Percentiles rank a stretch among this genome's conserved stretches.
These are phyloP conservation scores for Megacollybia marginata DNA, from an alignment of 768 basidiomycete species.

Conservation along the genomic window DNA sequence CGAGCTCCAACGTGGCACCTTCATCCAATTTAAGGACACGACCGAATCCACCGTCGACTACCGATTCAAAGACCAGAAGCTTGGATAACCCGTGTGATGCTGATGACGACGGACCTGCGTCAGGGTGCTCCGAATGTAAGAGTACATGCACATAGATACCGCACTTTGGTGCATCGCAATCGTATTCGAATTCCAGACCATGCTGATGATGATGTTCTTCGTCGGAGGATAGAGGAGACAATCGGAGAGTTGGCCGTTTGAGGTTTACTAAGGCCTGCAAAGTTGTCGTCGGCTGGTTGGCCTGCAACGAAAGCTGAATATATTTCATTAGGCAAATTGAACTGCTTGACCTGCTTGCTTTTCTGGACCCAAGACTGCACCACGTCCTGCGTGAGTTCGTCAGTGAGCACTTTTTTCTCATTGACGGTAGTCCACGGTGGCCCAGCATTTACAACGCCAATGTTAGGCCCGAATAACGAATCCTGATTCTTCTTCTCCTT, in stretches of 20 bases:
- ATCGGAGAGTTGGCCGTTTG: conserved; percentile 79
- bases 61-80: conserved; percentile 52
- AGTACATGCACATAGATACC: conserved; percentile 73
- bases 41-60: conserved; percentile 80
- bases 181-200: conserved; percentile 86
- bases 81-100: conserved; percentile 31
- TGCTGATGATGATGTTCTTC: conserved; percentile 53
- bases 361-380: conserved; percentile 82
- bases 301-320: conserved; percentile 28
- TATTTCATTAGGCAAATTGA: not conserved
- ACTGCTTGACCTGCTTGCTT: conserved; percentile 64
- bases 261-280: conserved; percentile 92
- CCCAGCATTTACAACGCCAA: conserved; percentile 64
- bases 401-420: conserved; percentile 57
- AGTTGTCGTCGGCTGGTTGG: conserved; percentile 82
- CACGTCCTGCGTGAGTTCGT: conserved; percentile 75
- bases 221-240: conserved; percentile 53
- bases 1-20: conserved; percentile 74
- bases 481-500: conserved; percentile 64
- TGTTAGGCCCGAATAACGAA: conserved; percentile 86
- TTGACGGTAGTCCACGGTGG: conserved; percentile 63
- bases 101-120: conserved; percentile 23
- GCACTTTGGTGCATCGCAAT: conserved; percentile 84
- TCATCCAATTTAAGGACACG: conserved; percentile 67
- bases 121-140: conserved; percentile 57